phyloP scores from a whole-genome alignment of 2,329 filamentous ascomycete species.

The Davidsoniella neocaledoniae region DNA sequence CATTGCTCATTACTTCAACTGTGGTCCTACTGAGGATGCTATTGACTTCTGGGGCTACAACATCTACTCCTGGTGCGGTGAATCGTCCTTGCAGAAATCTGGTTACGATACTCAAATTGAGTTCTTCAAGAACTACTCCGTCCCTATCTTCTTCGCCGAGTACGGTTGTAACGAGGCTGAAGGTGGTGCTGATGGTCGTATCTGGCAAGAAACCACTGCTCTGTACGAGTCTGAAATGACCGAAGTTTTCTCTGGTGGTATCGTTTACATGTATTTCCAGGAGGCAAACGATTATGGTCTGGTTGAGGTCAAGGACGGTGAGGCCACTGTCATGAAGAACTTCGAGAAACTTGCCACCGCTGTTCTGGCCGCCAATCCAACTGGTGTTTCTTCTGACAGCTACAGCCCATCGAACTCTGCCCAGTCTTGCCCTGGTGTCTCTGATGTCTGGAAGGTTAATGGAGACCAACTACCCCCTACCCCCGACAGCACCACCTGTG shows the following conservation, averaged over 20 bases:
- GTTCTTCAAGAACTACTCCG: conserved; percentile 77
- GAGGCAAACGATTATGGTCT: conserved; percentile 81
- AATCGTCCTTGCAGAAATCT: conserved; percentile 59
- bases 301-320: conserved; percentile 41
- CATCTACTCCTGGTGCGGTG: conserved; percentile 97
- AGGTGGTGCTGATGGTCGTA: conserved; percentile 44
- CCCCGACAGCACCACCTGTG: conserved; percentile 63
- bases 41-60: conserved; percentile 99
- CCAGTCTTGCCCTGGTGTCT: conserved; percentile 47
- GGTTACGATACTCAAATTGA: conserved; percentile 69
- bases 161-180: conserved; percentile 73
- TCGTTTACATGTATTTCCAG: conserved; percentile 98
- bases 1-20: conserved; percentile 90
- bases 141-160: conserved; percentile 96
- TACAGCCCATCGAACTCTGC: conserved; percentile 64
- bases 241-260: conserved; percentile 78
- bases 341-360: conserved; percentile 56
- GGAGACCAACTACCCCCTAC: conserved; percentile 57
- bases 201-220: conserved; percentile 69
- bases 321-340: conserved; percentile 52
- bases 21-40: conserved; percentile 44
- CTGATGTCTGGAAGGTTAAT: conserved; percentile 47
- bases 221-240: conserved; percentile 74
- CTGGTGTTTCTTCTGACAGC: conserved; percentile 42
- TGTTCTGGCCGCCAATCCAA: conserved; percentile 51